Conservation (phyloP, 116 monocot species). For the Trichopus zeylanicus region DNA sequence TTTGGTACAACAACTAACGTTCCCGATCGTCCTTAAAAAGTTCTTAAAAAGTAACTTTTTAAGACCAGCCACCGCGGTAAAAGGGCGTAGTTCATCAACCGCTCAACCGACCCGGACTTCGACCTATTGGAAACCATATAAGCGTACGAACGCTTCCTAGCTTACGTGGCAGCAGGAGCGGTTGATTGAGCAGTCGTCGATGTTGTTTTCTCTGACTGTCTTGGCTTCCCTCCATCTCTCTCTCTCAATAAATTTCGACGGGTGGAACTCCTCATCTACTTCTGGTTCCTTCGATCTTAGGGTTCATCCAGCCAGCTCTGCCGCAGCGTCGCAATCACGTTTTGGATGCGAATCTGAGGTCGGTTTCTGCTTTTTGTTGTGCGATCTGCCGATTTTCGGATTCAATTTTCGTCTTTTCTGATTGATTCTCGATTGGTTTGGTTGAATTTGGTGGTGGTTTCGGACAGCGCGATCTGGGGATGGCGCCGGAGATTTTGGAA, state of each 20-base stretch:
- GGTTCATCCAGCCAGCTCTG: too few species aligned
- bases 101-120: too few species aligned
- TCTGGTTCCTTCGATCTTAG: not conserved
- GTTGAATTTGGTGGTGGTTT: not conserved
- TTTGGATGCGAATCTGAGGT: not conserved
- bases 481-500: slow-evolving; percentile 44
- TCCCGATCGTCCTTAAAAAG: too few species aligned
- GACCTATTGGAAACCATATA: too few species aligned
- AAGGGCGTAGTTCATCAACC: too few species aligned
- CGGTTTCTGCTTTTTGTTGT: not conserved
- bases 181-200: too few species aligned
- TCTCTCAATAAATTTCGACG: not conserved
- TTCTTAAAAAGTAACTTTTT: too few species aligned
- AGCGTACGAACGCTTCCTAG: too few species aligned
- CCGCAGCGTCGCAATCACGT: not conserved
- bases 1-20: too few species aligned
- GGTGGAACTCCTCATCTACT: not conserved
- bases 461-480: slow-evolving; percentile 1
- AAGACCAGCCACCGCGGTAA: too few species aligned
- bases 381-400: not conserved
- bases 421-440: not conserved
- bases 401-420: not conserved
- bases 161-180: too few species aligned
- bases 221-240: not conserved
- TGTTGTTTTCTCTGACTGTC: too few species aligned